phyloP scores from a whole-genome alignment of 2,329 filamentous ascomycete genomes.

The Fusarium acutatum region DNA sequence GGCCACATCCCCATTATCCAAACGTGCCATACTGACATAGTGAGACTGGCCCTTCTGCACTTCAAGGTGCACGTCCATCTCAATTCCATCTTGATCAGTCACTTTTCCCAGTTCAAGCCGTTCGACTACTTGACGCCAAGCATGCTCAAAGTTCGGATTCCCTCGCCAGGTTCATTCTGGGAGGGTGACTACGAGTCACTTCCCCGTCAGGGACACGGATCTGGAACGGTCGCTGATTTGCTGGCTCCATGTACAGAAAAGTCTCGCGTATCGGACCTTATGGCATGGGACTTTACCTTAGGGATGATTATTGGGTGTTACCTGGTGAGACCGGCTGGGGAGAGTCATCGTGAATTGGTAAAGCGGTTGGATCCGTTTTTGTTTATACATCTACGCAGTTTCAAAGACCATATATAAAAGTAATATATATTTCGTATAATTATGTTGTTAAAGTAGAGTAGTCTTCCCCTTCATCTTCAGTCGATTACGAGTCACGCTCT shows the following conservation, averaged over 20 bases:
- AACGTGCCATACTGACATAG: neutral
- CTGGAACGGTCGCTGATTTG: neutral
- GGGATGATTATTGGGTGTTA: neutral
- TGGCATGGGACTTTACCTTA: neutral
- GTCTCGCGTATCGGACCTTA: neutral
- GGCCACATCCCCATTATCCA: neutral
- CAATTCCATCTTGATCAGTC: neutral
- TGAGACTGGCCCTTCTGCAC: neutral
- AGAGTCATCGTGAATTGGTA: neutral
- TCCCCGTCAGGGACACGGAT: neutral
- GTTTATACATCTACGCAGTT: neutral
- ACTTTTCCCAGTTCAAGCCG: neutral
- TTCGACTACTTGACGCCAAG: neutral
- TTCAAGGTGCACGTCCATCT: neutral
- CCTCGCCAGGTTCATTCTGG: neutral
- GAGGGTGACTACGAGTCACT: neutral
- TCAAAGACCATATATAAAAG: too few species aligned
- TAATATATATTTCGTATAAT: too few species aligned
- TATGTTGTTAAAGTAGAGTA: too few species aligned
- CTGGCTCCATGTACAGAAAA: fast-evolving
- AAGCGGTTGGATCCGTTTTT: neutral
- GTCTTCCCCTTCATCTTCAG: too few species aligned
- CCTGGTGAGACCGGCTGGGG: fast-evolving
- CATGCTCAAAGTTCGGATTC: neutral
- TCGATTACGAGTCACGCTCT: too few species aligned